Base-by-base conservation (phyloP, 75 land plant genomes). In the Sequoia sempervirens region DNA sequence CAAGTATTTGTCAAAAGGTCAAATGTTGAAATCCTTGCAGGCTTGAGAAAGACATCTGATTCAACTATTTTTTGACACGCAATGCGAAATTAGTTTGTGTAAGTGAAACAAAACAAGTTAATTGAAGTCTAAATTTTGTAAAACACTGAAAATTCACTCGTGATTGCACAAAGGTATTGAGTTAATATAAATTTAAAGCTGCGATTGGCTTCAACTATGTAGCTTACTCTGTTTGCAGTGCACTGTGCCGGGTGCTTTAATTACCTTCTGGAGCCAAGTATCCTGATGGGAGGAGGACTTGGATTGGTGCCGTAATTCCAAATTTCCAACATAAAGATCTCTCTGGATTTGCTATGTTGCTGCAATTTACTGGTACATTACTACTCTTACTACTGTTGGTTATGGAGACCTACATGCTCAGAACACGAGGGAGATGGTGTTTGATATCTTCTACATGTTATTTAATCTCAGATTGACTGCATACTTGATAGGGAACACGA, bases 1-100 rank as follows among this genome's bases (percentile, higher is more conserved):
- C 7, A 61, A 61, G 66, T 26, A 23, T 61, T 61, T 20, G 66
- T 23, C 34, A 41, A 41, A 79, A 26, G 18, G 40, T 15, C 12
- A 17, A 40, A n/a, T 18, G 34, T 84, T 82, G 80, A 34, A 15
- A 80, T 80, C 85, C 72, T 75, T 85, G 47, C 91, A 94, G 96
- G 45, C 83, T 94, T 14, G 96, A 94, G 87, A 94, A 94, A 88
- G 91, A 94, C 81, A 93, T 91, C 46, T 83, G 93, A 8, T 90
- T 93, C 86, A 93, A 89, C 86, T 93, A 94, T 72, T 94, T 94
- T 82, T 94, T 94, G 92, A 90, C 83, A 18, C 93, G 96, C 2
- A 91, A 90, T 84, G 75, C 86, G 34, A 95, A 93, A 76, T 90
- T 93, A 45, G 74, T 90, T 45, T 89, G 89, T 82, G 95, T 91